Percentiles rank a stretch among this genome's conserved stretches.
These are phyloP conservation scores for Isoetes taiwanensis DNA, from an alignment of 75 land plant genomes.

Conservation along the genomic window DNA sequence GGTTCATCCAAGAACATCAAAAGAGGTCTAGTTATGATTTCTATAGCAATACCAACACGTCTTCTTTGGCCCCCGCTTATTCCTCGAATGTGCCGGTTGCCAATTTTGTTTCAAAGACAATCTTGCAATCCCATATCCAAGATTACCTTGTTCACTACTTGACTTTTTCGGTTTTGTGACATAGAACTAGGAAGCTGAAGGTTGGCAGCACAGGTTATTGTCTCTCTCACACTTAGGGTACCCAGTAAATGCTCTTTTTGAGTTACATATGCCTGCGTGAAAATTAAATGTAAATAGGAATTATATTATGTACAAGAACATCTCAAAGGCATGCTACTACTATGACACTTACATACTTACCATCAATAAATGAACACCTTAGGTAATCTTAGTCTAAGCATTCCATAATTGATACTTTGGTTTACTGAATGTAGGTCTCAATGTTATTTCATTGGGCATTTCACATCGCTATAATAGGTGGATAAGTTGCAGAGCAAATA, in stretches of 20 bases:
- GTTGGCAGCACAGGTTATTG: slow-evolving; percentile 21
- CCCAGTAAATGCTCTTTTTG: slow-evolving; percentile 26
- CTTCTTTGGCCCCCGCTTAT: slow-evolving; percentile 31
- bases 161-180: slow-evolving; percentile 7
- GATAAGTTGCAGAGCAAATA: no score
- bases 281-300: no score
- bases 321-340: no score
- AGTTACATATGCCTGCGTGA: slow-evolving; percentile 35
- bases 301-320: no score
- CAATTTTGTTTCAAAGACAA: slow-evolving; percentile 18
- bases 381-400: no score
- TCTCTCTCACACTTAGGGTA: slow-evolving; percentile 27
- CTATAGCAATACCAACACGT: slow-evolving; percentile 27
- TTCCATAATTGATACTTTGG: no score
- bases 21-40: slow-evolving; percentile 22
- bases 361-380: no score
- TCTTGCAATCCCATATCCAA: slow-evolving; percentile 30
- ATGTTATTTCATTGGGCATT: no score
- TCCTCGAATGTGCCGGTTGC: slow-evolving; percentile 26
- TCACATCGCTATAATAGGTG: no score
- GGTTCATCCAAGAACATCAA: slow-evolving; percentile 30
- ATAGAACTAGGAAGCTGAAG: slow-evolving; percentile 15
- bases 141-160: slow-evolving; percentile 24
- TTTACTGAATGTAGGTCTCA: no score
- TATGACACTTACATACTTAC: no score